Evolutionary conservation across 2,329 filamentous ascomycete species (phyloP).

Genomic region (Claviceps sp.): DNA sequence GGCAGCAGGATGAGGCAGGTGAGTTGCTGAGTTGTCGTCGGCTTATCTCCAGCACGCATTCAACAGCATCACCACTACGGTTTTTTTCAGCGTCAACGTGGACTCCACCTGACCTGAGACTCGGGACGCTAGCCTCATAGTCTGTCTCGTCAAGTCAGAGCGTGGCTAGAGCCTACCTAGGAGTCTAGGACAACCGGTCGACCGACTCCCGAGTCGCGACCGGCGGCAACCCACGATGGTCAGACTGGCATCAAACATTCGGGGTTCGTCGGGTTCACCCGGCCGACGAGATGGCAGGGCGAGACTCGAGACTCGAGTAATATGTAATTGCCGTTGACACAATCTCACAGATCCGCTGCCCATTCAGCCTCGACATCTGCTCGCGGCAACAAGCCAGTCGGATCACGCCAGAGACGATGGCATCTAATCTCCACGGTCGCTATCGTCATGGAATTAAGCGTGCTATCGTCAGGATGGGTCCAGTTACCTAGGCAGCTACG

Average conservation of each 20-base stretch:
- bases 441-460: conserved; percentile 2
- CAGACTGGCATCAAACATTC: background rate
- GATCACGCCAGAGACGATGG: background rate
- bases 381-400: conserved; percentile 7
- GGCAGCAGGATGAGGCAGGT: background rate
- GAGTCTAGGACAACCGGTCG: too few species aligned
- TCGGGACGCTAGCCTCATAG: background rate
- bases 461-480: conserved; percentile 4
- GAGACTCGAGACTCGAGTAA: background rate
- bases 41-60: background rate
- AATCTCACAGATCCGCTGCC: background rate
- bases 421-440: conserved; percentile 1
- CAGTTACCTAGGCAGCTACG: background rate
- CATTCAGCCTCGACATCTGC: conserved; percentile 6
- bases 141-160: background rate
- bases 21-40: too few species aligned
- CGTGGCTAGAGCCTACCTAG: too few species aligned
- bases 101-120: background rate
- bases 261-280: background rate
- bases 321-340: background rate
- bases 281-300: background rate
- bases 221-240: background rate
- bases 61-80: background rate
- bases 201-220: background rate
- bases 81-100: background rate